Evolutionary conservation across 2,329 filamentous ascomycete genomes (phyloP).

Genomic region (Mollisiaceae sp.): DNA sequence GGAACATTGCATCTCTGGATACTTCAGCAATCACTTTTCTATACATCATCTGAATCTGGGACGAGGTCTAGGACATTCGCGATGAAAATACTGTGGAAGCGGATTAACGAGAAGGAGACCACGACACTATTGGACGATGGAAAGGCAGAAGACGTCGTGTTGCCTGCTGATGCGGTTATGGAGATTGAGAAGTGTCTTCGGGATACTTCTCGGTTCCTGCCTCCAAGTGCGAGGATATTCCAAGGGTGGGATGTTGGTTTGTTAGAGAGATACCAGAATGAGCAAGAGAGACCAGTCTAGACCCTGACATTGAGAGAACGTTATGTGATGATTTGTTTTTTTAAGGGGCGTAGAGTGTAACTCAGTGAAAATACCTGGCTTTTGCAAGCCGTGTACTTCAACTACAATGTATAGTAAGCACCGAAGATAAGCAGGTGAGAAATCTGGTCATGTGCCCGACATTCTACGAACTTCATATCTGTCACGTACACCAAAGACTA

Average conservation of each 20-base stretch:
- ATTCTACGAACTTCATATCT: too few relatives aligned
- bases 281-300: not conserved
- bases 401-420: too few relatives aligned
- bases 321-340: too few relatives aligned
- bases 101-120: conserved; percentile 21
- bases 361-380: too few relatives aligned
- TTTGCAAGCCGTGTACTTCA: too few relatives aligned
- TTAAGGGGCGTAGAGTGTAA: too few relatives aligned
- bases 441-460: too few relatives aligned
- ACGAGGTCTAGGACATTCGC: not conserved
- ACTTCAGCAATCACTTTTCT: conserved; percentile 15
- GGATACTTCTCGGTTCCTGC: conserved; percentile 57
- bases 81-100: conserved; percentile 38
- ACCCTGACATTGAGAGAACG: too few relatives aligned
- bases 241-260: conserved; percentile 72
- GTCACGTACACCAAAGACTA: too few relatives aligned
- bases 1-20: conserved; percentile 21
- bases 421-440: too few relatives aligned
- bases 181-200: conserved; percentile 47
- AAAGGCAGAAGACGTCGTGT: conserved; percentile 58
- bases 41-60: conserved; percentile 15
- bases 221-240: conserved; percentile 60
- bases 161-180: conserved; percentile 57
- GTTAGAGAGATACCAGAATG: conserved; percentile 60
- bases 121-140: conserved; percentile 25